Conservation (phyloP, 2,329 filamentous ascomycete species). For the Alternaria triticimaculans region DNA sequence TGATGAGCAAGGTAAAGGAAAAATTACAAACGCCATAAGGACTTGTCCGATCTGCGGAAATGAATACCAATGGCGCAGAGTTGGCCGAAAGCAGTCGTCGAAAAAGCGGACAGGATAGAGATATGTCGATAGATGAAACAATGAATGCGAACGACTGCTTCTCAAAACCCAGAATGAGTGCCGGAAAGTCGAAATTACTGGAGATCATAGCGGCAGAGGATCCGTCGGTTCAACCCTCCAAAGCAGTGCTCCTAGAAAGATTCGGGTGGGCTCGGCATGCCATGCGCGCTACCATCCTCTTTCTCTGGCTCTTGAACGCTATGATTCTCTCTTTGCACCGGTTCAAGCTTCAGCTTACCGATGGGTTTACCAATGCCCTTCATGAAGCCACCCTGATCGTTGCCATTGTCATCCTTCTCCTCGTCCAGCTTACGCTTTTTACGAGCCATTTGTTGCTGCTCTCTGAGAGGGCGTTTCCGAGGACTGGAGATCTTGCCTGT, state of each 20-base stretch:
- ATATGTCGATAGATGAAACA: constrained; percentile 19
- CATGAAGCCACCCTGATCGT: constrained; percentile 34
- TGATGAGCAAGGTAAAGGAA: background rate
- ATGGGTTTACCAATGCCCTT: constrained; percentile 62
- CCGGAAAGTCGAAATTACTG: constrained; percentile 4
- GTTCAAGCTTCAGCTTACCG: constrained; percentile 56
- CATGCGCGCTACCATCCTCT: constrained; percentile 69
- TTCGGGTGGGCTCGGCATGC: constrained; percentile 84
- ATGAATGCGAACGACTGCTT: constrained; percentile 7
- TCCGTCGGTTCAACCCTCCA: background rate
- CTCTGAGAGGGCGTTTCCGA: constrained; percentile 80
- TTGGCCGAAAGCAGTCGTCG: background rate
- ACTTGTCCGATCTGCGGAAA: background rate
- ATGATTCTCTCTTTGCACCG: constrained; percentile 65
- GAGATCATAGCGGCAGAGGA: background rate
- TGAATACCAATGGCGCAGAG: background rate
- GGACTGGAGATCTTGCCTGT: constrained; percentile 88
- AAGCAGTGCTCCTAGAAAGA: constrained; percentile 56
- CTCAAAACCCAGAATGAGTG: background rate
- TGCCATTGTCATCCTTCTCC: constrained; percentile 46
- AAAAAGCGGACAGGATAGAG: constrained; percentile 2
- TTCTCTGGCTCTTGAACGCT: constrained; percentile 68
- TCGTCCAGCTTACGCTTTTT: constrained; percentile 78
- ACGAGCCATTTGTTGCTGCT: constrained; percentile 83
- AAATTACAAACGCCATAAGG: background rate